phyloP scores from a whole-genome alignment of 352 stramenopile species.

The Globisporangium paroecandrum region DNA sequence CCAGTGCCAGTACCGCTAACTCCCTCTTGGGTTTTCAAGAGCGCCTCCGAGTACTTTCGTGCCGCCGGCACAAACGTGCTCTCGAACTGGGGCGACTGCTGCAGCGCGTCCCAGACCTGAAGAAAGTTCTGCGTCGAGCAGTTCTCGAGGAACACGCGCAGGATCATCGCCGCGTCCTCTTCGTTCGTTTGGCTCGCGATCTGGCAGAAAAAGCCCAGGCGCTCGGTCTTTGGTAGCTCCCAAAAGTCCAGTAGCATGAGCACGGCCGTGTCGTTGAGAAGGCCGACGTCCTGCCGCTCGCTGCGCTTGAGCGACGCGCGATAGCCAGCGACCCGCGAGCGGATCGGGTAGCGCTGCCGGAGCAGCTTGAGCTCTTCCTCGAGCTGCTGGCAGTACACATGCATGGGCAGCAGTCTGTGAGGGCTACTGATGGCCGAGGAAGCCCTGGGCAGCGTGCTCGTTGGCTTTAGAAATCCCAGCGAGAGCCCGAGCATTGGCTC shows the following conservation, averaged over 20 bases:
- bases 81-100: constrained; percentile 46
- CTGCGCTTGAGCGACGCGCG: constrained; percentile 17
- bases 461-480: not conserved
- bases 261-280: constrained; percentile 59
- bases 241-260: constrained; percentile 65
- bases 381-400: constrained; percentile 62
- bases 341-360: constrained; percentile 23
- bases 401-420: constrained; percentile 29
- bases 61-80: constrained; percentile 28
- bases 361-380: constrained; percentile 53
- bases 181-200: constrained; percentile 56
- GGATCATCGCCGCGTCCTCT: constrained; percentile 41
- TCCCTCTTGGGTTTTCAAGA: constrained; percentile 7
- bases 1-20: not conserved
- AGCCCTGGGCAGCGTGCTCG: not conserved
- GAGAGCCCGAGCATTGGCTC: constrained; percentile 7
- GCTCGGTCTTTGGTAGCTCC: constrained; percentile 51
- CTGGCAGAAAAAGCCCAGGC: constrained; percentile 65
- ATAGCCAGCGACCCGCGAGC: constrained; percentile 13
- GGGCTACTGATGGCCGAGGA: not conserved
- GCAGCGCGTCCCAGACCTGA: constrained; percentile 47
- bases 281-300: constrained; percentile 33
- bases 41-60: constrained; percentile 19
- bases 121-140: constrained; percentile 42
- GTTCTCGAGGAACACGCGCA: constrained; percentile 27